A percentile compares a stretch with the other conserved stretches of the same genome.
Evolutionary conservation across 2,329 filamentous ascomycete genomes (phyloP).

Genomic region (Alternaria hordeiaustralica): DNA sequence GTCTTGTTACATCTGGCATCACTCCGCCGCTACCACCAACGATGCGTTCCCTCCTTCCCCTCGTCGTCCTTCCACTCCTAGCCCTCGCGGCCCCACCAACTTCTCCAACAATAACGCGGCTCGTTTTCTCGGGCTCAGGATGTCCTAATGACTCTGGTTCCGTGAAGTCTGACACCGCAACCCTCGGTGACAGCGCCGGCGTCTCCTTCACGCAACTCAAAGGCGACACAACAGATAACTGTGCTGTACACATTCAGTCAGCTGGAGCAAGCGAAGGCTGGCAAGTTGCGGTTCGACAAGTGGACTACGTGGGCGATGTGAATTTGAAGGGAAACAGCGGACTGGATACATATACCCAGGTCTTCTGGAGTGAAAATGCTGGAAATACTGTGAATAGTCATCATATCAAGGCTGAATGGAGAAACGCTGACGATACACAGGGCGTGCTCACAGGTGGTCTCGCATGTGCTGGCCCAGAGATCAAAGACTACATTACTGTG

Average conservation of each 20-base stretch:
- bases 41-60: constrained; percentile 24
- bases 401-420: not conserved
- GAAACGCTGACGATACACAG: constrained; percentile 10
- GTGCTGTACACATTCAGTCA: constrained; percentile 38
- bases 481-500: constrained; percentile 36
- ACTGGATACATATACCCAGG: constrained; percentile 32
- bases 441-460: constrained; percentile 26
- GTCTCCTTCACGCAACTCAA: constrained; percentile 34
- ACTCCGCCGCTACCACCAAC: not conserved
- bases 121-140: constrained; percentile 36
- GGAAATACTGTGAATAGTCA: constrained; percentile 32
- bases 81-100: constrained; percentile 26
- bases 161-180: constrained; percentile 19
- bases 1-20: not conserved
- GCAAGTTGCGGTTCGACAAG: constrained; percentile 38
- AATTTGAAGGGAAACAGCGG: constrained; percentile 29
- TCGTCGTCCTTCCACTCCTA: constrained; percentile 21
- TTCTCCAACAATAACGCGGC: constrained; percentile 31
- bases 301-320: constrained; percentile 33
- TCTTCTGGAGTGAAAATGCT: constrained; percentile 42
- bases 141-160: constrained; percentile 37
- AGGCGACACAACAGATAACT: constrained; percentile 36
- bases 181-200: constrained; percentile 30
- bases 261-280: constrained; percentile 32
- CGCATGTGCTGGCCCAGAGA: constrained; percentile 31